These are phyloP conservation scores for Magnusiomyces clavatus DNA, from an alignment of 1,139 yeast genomes.

Conservation along the genomic window DNA sequence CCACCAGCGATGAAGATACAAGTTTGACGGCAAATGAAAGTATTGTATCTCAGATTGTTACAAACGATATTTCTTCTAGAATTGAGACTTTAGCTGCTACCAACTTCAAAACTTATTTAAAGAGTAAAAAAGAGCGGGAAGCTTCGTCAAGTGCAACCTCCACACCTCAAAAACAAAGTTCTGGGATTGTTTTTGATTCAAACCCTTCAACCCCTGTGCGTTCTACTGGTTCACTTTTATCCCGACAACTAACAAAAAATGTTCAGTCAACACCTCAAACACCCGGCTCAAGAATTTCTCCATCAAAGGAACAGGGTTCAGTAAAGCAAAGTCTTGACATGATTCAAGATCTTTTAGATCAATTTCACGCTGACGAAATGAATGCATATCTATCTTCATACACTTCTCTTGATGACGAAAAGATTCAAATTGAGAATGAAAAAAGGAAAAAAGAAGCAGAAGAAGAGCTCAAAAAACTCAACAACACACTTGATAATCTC, in stretches of 20 bases:
- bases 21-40: not conserved
- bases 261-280: not conserved
- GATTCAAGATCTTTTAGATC: not conserved
- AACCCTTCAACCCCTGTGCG: not conserved
- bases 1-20: not conserved
- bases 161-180: not conserved
- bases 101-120: not conserved
- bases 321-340: not conserved
- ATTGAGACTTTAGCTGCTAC: not conserved
- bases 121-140: not conserved
- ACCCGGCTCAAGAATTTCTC: not conserved
- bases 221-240: too few species aligned
- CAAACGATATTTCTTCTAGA: not conserved
- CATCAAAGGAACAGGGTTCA: not conserved
- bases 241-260: too few species aligned
- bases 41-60: not conserved
- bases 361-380: not conserved
- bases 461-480: slow-evolving; percentile 6
- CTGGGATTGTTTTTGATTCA: not conserved
- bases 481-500: slow-evolving; percentile 2
- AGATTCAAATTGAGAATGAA: not conserved
- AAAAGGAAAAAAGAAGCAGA: slow-evolving; percentile 2
- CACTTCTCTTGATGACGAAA: not conserved
- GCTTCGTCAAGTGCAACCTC: not conserved
- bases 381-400: not conserved